Percentiles rank a stretch among this genome's conserved stretches.
Conservation (phyloP, 2,329 filamentous ascomycete species). For the Diaporthe velutina region DNA sequence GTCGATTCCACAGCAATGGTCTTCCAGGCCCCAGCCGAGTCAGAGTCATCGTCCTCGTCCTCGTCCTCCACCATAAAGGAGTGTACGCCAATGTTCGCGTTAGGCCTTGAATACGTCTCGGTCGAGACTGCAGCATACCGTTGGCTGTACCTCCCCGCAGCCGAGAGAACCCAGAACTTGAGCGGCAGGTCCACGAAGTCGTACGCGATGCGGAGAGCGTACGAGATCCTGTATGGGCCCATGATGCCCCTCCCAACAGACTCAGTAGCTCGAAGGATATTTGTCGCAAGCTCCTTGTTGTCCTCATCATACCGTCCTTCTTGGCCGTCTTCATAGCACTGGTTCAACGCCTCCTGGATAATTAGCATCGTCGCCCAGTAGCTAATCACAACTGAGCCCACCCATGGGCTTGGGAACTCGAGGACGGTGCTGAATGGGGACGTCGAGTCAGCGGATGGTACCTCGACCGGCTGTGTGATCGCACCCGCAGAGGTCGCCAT, state of each 20-base stretch:
- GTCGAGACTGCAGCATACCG: slow-evolving; percentile 33
- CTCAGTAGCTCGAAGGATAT: slow-evolving; percentile 55
- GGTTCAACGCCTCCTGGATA: slow-evolving; percentile 52
- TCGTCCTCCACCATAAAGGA: background rate
- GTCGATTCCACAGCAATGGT: background rate
- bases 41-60: background rate
- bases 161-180: slow-evolving; percentile 51
- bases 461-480: slow-evolving; percentile 46
- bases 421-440: slow-evolving; percentile 52
- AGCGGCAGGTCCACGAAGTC: slow-evolving; percentile 52
- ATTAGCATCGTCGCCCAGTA: slow-evolving; percentile 57
- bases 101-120: slow-evolving; percentile 30
- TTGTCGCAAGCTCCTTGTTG: slow-evolving; percentile 47
- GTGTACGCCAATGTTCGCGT: background rate
- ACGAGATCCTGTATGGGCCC: slow-evolving; percentile 55
- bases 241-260: slow-evolving; percentile 52
- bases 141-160: slow-evolving; percentile 29
- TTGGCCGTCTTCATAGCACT: slow-evolving; percentile 48
- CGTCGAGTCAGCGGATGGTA: slow-evolving; percentile 46
- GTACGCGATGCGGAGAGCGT: slow-evolving; percentile 54
- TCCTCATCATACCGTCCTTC: slow-evolving; percentile 41
- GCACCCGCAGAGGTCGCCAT: slow-evolving; percentile 42
- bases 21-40: background rate
- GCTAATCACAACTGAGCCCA: slow-evolving; percentile 51
- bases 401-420: slow-evolving; percentile 49